phyloP scores from a whole-genome alignment of 2,329 filamentous ascomycete genomes.

The Ascochyta clinopodiicola region DNA sequence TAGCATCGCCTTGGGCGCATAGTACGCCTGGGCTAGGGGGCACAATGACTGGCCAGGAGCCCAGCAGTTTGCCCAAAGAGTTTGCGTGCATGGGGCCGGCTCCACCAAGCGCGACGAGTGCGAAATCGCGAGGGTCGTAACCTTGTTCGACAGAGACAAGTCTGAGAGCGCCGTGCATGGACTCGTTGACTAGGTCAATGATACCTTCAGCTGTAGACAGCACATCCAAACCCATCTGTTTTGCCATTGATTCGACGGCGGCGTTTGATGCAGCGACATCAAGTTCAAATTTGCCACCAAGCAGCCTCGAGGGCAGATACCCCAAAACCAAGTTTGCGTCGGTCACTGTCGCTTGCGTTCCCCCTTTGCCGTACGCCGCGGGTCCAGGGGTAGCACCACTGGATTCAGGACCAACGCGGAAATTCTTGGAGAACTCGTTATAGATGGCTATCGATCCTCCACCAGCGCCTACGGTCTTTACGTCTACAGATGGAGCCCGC shows the following conservation, averaged over 20 bases:
- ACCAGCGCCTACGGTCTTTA: constrained; percentile 58
- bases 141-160: constrained; percentile 61
- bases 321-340: constrained; percentile 58
- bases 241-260: constrained; percentile 54
- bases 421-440: constrained; percentile 55
- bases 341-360: constrained; percentile 55
- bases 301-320: constrained; percentile 55
- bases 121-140: constrained; percentile 59
- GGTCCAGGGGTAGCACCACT: constrained; percentile 58
- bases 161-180: constrained; percentile 59
- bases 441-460: constrained; percentile 59
- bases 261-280: constrained; percentile 52
- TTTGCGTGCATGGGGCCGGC: constrained; percentile 61
- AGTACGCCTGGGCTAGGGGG: constrained; percentile 59
- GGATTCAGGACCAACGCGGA: constrained; percentile 60
- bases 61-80: constrained; percentile 57
- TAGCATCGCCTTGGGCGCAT: constrained; percentile 59
- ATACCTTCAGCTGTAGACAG: constrained; percentile 57
- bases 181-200: constrained; percentile 58
- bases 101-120: constrained; percentile 59
- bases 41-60: constrained; percentile 61
- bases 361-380: constrained; percentile 58
- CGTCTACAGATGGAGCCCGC: constrained; percentile 56
- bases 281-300: constrained; percentile 56
- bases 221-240: constrained; percentile 54